These are phyloP conservation scores for Penicillium angulare DNA, from an alignment of 495 filamentous ascomycete genomes.

Conservation along the genomic window DNA sequence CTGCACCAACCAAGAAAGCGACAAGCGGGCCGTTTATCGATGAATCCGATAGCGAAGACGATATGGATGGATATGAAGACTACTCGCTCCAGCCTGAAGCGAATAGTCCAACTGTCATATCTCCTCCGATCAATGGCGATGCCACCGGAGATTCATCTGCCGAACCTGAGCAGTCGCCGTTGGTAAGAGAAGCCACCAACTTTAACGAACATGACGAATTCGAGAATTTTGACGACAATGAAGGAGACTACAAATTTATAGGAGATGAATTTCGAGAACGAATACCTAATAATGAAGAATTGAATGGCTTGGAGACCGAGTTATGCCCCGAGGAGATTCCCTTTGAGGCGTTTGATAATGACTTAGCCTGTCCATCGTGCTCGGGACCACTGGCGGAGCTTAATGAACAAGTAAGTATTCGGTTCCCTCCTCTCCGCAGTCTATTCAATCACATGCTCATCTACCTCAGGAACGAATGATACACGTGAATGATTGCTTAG, in stretches of 20 bases:
- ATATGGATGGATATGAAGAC: conserved; percentile 31
- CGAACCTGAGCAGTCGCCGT: conserved; percentile 27
- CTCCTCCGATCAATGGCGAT: conserved; percentile 24
- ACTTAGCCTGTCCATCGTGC: conserved; percentile 71
- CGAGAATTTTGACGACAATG: conserved; percentile 69
- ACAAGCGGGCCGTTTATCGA: conserved; percentile 59
- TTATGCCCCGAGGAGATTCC: not conserved
- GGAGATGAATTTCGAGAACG: conserved; percentile 45
- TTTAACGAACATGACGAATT: conserved; percentile 52
- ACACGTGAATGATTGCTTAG: conserved; percentile 92
- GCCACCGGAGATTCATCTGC: conserved; percentile 49
- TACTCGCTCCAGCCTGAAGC: too few species aligned
- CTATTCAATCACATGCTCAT: not conserved
- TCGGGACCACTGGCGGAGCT: conserved; percentile 56
- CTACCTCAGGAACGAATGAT: conserved; percentile 40
- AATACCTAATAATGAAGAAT: conserved; percentile 27
- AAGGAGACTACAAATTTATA: conserved; percentile 41
- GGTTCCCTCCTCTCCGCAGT: not conserved
- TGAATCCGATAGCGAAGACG: conserved; percentile 66
- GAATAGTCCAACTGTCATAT: too few species aligned
- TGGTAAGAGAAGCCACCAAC: conserved; percentile 59
- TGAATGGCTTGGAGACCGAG: not conserved
- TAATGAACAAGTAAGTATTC: conserved; percentile 46
- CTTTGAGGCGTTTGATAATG: not conserved
- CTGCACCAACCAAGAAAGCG: conserved; percentile 7